These are phyloP conservation scores for Hymenoscyphus linearis DNA, from an alignment of 2,329 filamentous ascomycete species.

Conservation along the genomic window DNA sequence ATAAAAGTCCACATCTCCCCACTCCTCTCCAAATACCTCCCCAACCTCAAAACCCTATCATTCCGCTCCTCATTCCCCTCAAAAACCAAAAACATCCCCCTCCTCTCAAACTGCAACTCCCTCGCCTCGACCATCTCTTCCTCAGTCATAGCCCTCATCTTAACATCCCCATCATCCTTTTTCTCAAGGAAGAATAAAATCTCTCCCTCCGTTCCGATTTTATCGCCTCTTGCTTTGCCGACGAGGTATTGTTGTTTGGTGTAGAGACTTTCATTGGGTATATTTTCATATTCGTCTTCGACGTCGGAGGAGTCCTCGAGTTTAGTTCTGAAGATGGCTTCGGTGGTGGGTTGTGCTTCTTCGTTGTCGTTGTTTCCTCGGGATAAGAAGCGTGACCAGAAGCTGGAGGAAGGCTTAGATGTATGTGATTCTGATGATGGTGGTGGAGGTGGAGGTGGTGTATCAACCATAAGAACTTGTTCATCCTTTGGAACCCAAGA, in stretches of 20 bases:
- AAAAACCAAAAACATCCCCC: background rate
- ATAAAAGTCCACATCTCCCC: background rate
- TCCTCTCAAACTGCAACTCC: background rate
- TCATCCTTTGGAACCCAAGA: conserved; percentile 8
- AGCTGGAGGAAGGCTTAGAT: background rate
- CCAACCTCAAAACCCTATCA: conserved; percentile 6
- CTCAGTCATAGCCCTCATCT: background rate
- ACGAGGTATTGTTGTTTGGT: background rate
- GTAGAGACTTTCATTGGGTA: background rate
- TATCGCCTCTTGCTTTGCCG: background rate
- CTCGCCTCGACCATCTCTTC: background rate
- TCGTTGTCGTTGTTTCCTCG: background rate
- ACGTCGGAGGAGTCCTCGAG: background rate
- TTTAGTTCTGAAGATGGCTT: background rate
- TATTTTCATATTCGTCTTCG: background rate
- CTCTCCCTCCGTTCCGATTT: background rate
- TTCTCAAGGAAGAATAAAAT: background rate
- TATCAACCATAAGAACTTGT: background rate
- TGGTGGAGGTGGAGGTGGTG: background rate
- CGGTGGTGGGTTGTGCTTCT: background rate
- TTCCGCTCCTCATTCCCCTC: background rate
- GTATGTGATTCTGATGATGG: background rate
- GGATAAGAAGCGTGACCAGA: background rate
- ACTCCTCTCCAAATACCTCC: conserved; percentile 9
- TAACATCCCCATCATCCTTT: background rate